These are phyloP conservation scores for Zygnema cylindricum DNA, from an alignment of 139 green algal genomes.

Conservation along the genomic window DNA sequence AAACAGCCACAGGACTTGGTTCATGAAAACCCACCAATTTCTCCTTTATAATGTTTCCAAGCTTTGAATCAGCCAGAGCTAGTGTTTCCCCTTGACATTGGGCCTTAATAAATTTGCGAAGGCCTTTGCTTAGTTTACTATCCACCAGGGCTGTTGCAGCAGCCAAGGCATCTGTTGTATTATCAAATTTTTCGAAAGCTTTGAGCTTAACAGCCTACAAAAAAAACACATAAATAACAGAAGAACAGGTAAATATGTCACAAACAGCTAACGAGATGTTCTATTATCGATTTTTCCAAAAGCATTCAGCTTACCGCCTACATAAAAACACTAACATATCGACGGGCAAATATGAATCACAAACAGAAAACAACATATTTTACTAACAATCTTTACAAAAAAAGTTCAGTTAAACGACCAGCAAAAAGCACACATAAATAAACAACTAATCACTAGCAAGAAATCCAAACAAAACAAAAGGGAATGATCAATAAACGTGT, in stretches of 20 bases:
- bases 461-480: no score
- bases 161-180: conserved; percentile 94
- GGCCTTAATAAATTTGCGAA: conserved; percentile 99
- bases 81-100: conserved; percentile 86
- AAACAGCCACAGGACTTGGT: no score
- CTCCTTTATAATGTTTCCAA: conserved; percentile 96
- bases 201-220: conserved; percentile 95
- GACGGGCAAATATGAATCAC: neutral
- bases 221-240: neutral
- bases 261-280: neutral
- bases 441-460: no score
- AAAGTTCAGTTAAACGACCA: no score
- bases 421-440: no score
- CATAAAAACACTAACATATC: no score
- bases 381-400: no score
- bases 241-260: neutral
- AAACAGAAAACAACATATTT: no score
- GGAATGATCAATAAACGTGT: no score
- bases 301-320: neutral
- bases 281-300: neutral
- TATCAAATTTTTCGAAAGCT: conserved; percentile 96
- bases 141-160: conserved; percentile 91
- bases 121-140: conserved; percentile 93
- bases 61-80: conserved; percentile 93
- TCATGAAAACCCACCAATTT: conserved; percentile 79